A percentile compares a stretch with the other conserved stretches of the same genome.
Evolutionary conservation across 345 rosid species (phyloP).

Genomic region (Kernera saxatilis): DNA sequence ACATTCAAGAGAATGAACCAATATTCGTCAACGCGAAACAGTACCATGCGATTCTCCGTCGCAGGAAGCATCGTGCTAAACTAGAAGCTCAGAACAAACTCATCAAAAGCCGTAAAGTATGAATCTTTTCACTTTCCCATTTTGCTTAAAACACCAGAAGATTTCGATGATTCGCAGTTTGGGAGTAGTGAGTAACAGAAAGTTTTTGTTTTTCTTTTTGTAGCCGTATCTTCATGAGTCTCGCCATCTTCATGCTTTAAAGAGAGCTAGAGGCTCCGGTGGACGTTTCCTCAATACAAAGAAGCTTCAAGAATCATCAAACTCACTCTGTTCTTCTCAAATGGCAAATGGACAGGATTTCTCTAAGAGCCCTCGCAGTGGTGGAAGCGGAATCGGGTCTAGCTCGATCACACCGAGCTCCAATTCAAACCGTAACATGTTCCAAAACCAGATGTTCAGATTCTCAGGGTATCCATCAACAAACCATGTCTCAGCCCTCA

Average conservation of each 20-base stretch:
- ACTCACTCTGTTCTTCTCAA: slow-evolving; percentile 21
- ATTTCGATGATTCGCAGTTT: background rate
- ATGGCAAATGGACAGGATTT: slow-evolving; percentile 22
- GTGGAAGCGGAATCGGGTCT: slow-evolving; percentile 31
- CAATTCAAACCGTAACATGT: slow-evolving; percentile 24
- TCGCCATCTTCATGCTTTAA: slow-evolving; percentile 77
- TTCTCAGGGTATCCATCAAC: slow-evolving; percentile 28
- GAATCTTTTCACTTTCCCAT: background rate
- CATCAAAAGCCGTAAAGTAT: slow-evolving; percentile 63
- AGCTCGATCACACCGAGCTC: slow-evolving; percentile 34
- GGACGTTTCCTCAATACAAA: slow-evolving; percentile 75
- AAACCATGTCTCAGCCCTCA: slow-evolving; percentile 34
- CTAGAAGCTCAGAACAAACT: slow-evolving; percentile 80
- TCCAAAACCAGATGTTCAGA: slow-evolving; percentile 18
- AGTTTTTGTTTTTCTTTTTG: slow-evolving; percentile 1
- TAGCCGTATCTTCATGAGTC: slow-evolving; percentile 92
- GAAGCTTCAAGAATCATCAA: slow-evolving; percentile 43
- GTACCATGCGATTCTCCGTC: slow-evolving; percentile 75
- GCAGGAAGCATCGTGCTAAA: slow-evolving; percentile 74
- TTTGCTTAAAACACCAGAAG: background rate
- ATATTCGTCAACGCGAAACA: slow-evolving; percentile 79
- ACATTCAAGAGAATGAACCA: slow-evolving; percentile 52
- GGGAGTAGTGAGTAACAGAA: background rate
- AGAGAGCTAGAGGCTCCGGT: slow-evolving; percentile 76
- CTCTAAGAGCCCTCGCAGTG: slow-evolving; percentile 3